A percentile compares a stretch with the other conserved stretches of the same genome.
Conservation (phyloP, 1,284 basidiomycete species). For the Boletus hoseneyae region DNA sequence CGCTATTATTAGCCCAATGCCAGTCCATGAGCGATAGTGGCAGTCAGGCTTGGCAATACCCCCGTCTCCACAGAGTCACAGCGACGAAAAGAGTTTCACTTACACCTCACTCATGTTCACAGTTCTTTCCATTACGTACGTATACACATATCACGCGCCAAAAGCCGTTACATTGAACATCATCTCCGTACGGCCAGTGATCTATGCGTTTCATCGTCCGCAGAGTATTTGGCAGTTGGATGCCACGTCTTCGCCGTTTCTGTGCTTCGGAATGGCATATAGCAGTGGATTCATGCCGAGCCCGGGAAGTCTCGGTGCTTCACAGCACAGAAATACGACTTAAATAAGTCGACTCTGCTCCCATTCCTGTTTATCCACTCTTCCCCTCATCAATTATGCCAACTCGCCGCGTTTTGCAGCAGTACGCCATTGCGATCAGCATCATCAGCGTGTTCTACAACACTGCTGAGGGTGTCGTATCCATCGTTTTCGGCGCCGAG, state of each 20-base stretch:
- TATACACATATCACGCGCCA: background rate
- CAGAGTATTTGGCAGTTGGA: background rate
- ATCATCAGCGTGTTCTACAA: constrained; percentile 35
- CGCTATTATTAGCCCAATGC: background rate
- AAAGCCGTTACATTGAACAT: background rate
- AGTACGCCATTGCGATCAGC: constrained; percentile 34
- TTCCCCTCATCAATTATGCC: constrained; percentile 12
- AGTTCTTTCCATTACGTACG: background rate
- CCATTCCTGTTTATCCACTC: background rate
- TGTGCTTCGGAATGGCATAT: background rate
- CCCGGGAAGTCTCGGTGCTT: background rate
- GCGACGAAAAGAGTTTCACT: no score
- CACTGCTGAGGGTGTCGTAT: constrained; percentile 33
- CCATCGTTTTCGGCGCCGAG: constrained; percentile 43
- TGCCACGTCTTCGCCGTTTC: background rate
- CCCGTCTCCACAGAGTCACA: no score
- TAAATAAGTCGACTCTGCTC: background rate
- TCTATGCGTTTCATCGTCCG: background rate
- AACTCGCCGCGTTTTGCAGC: constrained; percentile 24
- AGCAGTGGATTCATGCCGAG: background rate
- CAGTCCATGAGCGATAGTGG: background rate
- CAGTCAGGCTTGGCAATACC: background rate
- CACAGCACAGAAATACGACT: background rate
- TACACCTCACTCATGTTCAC: no score
- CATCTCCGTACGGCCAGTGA: background rate